Evolutionary conservation across 331 rosid species (phyloP), one percentile per base, ranked within the genome.

Genomic region (Rhamnella rubrinervis): DNA sequence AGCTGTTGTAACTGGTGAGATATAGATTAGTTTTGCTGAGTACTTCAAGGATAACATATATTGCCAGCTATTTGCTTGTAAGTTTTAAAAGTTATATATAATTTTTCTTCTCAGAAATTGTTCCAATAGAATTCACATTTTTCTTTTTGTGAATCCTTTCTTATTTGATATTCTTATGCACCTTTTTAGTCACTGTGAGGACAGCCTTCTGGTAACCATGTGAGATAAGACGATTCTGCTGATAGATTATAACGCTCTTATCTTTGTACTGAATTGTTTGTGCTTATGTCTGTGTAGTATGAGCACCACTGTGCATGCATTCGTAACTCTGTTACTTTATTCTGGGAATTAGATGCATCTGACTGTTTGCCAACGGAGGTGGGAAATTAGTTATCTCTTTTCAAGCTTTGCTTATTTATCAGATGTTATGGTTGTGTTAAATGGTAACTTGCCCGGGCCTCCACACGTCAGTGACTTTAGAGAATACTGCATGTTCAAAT

Each of bases 1-100:
- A 1, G 25, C 57, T 38, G 37, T 63, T 59, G 70, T 58, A 73
- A 73, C 49, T 5, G 44, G 55, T 53, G 66, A 59, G 63, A 19
- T 67, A 64, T 63, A 41, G 63, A 52, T 53, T 65, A 46, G 49
- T 44, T 64, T 31, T 72, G 50, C 44, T 63, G 65, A 40, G 66
- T 75, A 61, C 47, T 75, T 67, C 52, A 21, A 46, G n/a, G 57
- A 44, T 72, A 61, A 26, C 50, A 55, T 16, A 10, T 16, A 35
- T 25, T 10, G 55, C 20, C 40, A 47, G 9, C 41, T 28, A 41
- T 20, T 67, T 52, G 26, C 46, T 31, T 78, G 51, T 70, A 50
- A 58, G 15, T 39, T 68, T 63, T 28, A 12, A 52, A 18, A 23
- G 21, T 46, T 55, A 65, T 12, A 1, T 13, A 2, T 60, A 6